Conservation (phyloP, 2,329 filamentous ascomycete genomes). For the Gyromitra esculenta region DNA sequence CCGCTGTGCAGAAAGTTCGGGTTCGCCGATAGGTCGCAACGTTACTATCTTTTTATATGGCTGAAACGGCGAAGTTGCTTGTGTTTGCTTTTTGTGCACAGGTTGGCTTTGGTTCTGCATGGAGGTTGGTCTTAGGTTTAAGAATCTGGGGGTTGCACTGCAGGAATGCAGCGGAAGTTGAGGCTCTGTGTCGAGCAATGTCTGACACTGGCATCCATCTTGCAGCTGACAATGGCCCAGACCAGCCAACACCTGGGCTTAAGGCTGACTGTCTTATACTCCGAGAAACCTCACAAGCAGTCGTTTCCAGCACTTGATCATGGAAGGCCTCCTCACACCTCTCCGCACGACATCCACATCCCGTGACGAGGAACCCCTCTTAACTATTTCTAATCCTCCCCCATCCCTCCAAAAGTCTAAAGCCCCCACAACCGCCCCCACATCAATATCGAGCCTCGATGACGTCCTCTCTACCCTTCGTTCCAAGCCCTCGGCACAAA, state of each 20-base stretch:
- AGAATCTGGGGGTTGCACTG: constrained; percentile 14
- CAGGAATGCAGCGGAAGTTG: constrained; percentile 3
- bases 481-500: constrained; percentile 45
- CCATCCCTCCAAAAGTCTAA: constrained; percentile 6
- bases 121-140: constrained; percentile 30
- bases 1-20: neutral
- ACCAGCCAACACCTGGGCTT: neutral
- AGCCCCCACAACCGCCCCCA: constrained; percentile 2
- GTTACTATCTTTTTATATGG: neutral
- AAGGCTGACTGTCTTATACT: neutral
- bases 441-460: constrained; percentile 32
- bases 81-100: neutral
- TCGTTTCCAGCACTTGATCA: neutral
- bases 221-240: neutral
- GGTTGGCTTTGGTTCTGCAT: neutral
- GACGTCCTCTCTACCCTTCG: constrained; percentile 40
- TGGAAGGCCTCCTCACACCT: constrained; percentile 43
- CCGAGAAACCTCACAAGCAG: neutral
- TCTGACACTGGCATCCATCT: neutral
- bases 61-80: constrained; percentile 2
- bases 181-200: constrained; percentile 33
- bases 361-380: constrained; percentile 24
- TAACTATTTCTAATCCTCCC: constrained; percentile 25
- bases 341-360: constrained; percentile 35
- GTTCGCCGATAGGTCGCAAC: neutral